phyloP scores from a whole-genome alignment of 2,329 filamentous ascomycete genomes.

The Dryadomyces sulphureus region DNA sequence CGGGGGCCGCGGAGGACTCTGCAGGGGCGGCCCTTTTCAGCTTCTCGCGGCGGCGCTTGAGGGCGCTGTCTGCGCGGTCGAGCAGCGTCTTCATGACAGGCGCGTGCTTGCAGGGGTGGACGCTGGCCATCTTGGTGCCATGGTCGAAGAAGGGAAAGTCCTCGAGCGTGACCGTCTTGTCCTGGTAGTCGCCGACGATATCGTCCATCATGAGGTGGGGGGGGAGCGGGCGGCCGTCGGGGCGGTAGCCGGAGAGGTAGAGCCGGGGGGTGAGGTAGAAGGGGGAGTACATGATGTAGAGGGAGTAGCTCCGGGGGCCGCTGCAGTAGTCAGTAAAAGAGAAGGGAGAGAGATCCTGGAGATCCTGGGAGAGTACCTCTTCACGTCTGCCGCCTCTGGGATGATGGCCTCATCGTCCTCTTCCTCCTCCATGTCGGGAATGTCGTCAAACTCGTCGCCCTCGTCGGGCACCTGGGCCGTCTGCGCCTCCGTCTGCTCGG shows the following conservation, averaged over 20 bases:
- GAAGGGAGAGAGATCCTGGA: background rate
- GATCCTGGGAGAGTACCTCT: slow-evolving; percentile 27
- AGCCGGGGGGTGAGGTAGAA: slow-evolving; percentile 94
- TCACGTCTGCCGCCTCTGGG: slow-evolving; percentile 43
- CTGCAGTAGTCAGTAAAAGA: slow-evolving; percentile 25
- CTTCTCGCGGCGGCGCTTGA: slow-evolving; percentile 81
- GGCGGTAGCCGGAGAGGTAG: slow-evolving; percentile 81
- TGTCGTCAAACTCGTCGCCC: slow-evolving; percentile 62
- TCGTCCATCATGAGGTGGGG: slow-evolving; percentile 24
- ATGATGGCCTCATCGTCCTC: slow-evolving; percentile 97
- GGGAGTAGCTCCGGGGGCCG: slow-evolving; percentile 80
- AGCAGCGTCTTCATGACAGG: slow-evolving; percentile 96
- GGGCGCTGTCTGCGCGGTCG: slow-evolving; percentile 82
- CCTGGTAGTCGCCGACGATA: slow-evolving; percentile 25
- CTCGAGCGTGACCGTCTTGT: slow-evolving; percentile 92
- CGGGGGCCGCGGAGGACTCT: slow-evolving; percentile 15
- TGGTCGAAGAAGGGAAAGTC: slow-evolving; percentile 92
- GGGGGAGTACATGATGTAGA: slow-evolving; percentile 95
- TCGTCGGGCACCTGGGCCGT: slow-evolving; percentile 21
- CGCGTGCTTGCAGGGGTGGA: slow-evolving; percentile 95
- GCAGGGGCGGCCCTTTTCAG: background rate
- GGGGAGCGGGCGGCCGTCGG: slow-evolving; percentile 45
- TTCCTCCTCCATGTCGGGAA: slow-evolving; percentile 97
- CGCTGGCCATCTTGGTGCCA: slow-evolving; percentile 86
- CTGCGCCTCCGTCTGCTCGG: background rate